phyloP scores from a whole-genome alignment of 768 basidiomycete genomes.

The Calvatia gigantea region DNA sequence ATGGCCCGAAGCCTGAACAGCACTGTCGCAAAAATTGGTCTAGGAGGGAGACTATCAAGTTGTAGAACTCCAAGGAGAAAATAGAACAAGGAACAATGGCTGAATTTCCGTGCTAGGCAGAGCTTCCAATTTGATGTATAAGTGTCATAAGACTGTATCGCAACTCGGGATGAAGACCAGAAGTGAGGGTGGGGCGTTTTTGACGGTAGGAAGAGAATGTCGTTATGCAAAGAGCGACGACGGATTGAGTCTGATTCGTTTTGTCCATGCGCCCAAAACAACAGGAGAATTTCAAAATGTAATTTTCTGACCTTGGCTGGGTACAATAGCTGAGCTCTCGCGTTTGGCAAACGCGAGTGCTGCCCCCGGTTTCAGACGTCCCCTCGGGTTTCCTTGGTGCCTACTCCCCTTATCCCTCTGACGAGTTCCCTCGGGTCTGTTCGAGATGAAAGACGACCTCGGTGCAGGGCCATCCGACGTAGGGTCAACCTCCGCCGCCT shows the following conservation, averaged over 20 bases:
- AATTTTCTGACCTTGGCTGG: conserved; percentile 68
- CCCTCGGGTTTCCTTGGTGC: conserved; percentile 33
- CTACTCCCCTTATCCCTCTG: conserved; percentile 7
- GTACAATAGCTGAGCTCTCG: conserved; percentile 70
- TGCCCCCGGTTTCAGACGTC: conserved; percentile 72
- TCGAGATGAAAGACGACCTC: neutral
- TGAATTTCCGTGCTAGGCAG: too few relatives aligned
- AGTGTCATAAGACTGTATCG: too few relatives aligned
- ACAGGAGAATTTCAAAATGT: conserved; percentile 41
- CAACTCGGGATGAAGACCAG: too few relatives aligned
- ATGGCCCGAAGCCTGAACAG: too few relatives aligned
- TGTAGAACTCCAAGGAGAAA: too few relatives aligned
- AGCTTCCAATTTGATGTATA: too few relatives aligned
- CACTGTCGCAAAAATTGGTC: too few relatives aligned
- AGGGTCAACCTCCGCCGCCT: conserved; percentile 3
- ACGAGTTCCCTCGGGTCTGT: neutral
- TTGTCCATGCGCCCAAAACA: neutral
- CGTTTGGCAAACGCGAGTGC: conserved; percentile 75
- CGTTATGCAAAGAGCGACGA: neutral
- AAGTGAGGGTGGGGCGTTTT: too few relatives aligned
- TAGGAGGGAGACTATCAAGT: too few relatives aligned
- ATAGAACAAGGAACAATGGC: too few relatives aligned
- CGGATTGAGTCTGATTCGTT: neutral
- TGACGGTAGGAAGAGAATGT: too few relatives aligned
- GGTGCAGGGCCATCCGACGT: conserved; percentile 6